These are phyloP conservation scores for Blastobotrys indianensis DNA, from an alignment of 1,139 yeast species.

Conservation along the genomic window DNA sequence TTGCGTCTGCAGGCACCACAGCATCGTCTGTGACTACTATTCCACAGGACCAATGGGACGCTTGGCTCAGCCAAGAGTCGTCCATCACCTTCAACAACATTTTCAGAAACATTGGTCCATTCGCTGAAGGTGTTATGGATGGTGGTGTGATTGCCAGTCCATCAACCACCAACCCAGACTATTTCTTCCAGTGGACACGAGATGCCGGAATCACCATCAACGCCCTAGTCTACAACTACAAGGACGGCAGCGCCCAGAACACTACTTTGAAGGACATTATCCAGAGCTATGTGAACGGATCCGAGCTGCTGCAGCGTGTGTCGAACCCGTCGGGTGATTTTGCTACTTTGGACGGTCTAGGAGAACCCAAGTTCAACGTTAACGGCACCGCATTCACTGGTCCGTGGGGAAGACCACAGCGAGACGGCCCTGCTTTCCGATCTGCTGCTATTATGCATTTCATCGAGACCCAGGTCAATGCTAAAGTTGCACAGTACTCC, in stretches of 20 bases:
- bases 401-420: slow-evolving; percentile 92
- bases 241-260: slow-evolving; percentile 35
- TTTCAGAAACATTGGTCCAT: slow-evolving; percentile 54
- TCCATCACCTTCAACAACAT: slow-evolving; percentile 49
- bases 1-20: too few species aligned
- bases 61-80: slow-evolving; percentile 53
- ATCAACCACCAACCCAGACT: slow-evolving; percentile 61
- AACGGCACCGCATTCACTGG: slow-evolving; percentile 57
- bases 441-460: slow-evolving; percentile 58
- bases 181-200: slow-evolving; percentile 85
- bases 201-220: slow-evolving; percentile 82
- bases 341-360: slow-evolving; percentile 51
- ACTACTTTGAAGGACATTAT: slow-evolving; percentile 36
- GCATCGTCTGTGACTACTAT: slow-evolving; percentile 10
- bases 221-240: slow-evolving; percentile 52
- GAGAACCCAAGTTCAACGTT: slow-evolving; percentile 81
- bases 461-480: slow-evolving; percentile 40
- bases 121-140: slow-evolving; percentile 40
- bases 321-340: slow-evolving; percentile 66
- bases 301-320: slow-evolving; percentile 55
- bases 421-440: slow-evolving; percentile 90
- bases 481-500: slow-evolving; percentile 26
- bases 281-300: slow-evolving; percentile 57
- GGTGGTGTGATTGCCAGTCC: slow-evolving; percentile 89
- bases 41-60: slow-evolving; percentile 40